Conservation (phyloP, 805 yeast genomes). For the Kluyveromyces lactis region DNA sequence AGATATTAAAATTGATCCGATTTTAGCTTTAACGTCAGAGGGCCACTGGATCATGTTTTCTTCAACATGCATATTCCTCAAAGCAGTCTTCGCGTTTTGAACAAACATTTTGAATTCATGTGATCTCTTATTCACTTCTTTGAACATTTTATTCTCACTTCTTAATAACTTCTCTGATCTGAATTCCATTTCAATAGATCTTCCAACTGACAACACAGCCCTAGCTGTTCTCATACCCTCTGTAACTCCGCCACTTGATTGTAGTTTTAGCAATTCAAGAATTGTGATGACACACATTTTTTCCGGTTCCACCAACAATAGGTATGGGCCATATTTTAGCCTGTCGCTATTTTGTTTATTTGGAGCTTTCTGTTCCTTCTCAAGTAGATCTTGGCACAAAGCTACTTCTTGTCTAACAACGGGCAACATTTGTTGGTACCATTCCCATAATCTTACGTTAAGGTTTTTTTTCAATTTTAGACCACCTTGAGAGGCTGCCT, state of each 20-base stretch:
- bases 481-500: slow-evolving; percentile 50
- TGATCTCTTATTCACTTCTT: slow-evolving; percentile 43
- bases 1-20: slow-evolving; percentile 76
- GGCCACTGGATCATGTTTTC: slow-evolving; percentile 46
- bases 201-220: slow-evolving; percentile 74
- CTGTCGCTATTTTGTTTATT: slow-evolving; percentile 33
- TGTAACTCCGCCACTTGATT: slow-evolving; percentile 63
- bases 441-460: slow-evolving; percentile 70
- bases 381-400: slow-evolving; percentile 39
- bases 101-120: slow-evolving; percentile 35
- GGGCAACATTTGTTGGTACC: slow-evolving; percentile 74
- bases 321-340: slow-evolving; percentile 65
- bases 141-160: slow-evolving; percentile 47
- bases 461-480: slow-evolving; percentile 48
- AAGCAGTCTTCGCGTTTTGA: slow-evolving; percentile 30
- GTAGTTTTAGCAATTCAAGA: slow-evolving; percentile 66
- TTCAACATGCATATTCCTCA: slow-evolving; percentile 31
- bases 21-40: slow-evolving; percentile 47
- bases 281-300: slow-evolving; percentile 80
- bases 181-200: slow-evolving; percentile 77
- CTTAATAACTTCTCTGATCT: slow-evolving; percentile 57
- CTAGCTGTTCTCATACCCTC: slow-evolving; percentile 82
- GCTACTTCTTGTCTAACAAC: slow-evolving; percentile 57
- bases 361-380: slow-evolving; percentile 8
- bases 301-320: slow-evolving; percentile 64